Conservation (phyloP, 352 stramenopile species). For the Phytophthora europaea region DNA sequence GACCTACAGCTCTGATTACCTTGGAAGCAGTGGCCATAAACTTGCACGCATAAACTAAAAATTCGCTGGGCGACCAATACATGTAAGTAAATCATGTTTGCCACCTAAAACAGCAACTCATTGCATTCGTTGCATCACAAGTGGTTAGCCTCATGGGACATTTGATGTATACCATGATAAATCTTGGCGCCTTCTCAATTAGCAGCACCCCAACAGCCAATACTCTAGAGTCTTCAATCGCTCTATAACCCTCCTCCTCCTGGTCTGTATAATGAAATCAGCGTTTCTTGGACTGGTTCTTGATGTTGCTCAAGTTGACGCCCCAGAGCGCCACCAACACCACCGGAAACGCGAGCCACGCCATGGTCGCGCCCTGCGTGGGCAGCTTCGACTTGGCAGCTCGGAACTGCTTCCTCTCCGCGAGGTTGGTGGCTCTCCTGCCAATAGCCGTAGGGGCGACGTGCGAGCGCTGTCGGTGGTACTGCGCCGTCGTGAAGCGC, state of each 20-base stretch:
- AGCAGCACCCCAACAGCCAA: neutral
- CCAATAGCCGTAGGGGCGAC: constrained; percentile 67
- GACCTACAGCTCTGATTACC: neutral
- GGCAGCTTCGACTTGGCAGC: constrained; percentile 63
- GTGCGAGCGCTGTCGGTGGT: constrained; percentile 64
- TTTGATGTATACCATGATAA: neutral
- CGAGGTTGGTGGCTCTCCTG: constrained; percentile 64
- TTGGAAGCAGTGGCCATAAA: neutral
- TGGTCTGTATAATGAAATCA: constrained; percentile 30
- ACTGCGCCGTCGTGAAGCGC: constrained; percentile 83
- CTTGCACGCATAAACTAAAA: neutral
- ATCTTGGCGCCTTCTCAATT: neutral
- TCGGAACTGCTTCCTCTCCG: constrained; percentile 77
- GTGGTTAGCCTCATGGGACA: no score
- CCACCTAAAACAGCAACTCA: no score
- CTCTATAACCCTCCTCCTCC: constrained; percentile 5
- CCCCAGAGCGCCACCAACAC: constrained; percentile 64
- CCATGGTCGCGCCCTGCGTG: constrained; percentile 65
- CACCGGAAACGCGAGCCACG: constrained; percentile 72
- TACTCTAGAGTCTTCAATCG: constrained; percentile 30
- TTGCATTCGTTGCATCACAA: no score
- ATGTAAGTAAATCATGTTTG: no score
- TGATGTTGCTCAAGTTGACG: constrained; percentile 69
- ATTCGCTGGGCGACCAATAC: no score
- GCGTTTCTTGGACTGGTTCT: constrained; percentile 55